Conservation (phyloP, 73 alveolate genomes). For the Urostyla sp. region DNA sequence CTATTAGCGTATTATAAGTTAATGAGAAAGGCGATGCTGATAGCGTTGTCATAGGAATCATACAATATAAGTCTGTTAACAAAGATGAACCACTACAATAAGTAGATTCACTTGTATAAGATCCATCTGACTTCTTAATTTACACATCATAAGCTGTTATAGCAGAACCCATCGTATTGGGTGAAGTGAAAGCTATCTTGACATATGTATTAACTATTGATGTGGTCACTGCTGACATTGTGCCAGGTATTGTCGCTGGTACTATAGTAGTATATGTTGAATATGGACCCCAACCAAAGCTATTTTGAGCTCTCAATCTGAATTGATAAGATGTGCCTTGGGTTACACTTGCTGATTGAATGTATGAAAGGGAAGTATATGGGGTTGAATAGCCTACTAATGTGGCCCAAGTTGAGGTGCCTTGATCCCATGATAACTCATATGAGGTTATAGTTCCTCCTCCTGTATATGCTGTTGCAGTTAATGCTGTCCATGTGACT, state of each 20-base stretch:
- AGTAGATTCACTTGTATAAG: background rate
- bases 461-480: conserved; percentile 49
- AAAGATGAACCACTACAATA: conserved; percentile 38
- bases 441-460: conserved; percentile 42
- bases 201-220: conserved; percentile 5
- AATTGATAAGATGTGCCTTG: conserved; percentile 52
- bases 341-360: conserved; percentile 63
- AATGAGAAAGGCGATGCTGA: background rate
- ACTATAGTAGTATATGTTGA: conserved; percentile 6
- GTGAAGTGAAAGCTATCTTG: conserved; percentile 28
- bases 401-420: conserved; percentile 13
- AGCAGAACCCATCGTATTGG: conserved; percentile 19
- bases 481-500: conserved; percentile 14
- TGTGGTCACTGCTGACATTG: conserved; percentile 40
- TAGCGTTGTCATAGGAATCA: conserved; percentile 15
- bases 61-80: conserved; percentile 5
- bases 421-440: conserved; percentile 53
- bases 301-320: conserved; percentile 50
- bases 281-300: conserved; percentile 56
- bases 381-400: conserved; percentile 23
- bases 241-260: conserved; percentile 62
- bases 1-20: background rate
- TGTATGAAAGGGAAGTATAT: background rate
- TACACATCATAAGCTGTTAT: conserved; percentile 25
- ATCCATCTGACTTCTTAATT: conserved; percentile 2